A percentile compares a stretch with the other conserved stretches of the same genome.
These are phyloP conservation scores for Quillaja saponaria DNA, from an alignment of 306 rosid species.

Conservation along the genomic window DNA sequence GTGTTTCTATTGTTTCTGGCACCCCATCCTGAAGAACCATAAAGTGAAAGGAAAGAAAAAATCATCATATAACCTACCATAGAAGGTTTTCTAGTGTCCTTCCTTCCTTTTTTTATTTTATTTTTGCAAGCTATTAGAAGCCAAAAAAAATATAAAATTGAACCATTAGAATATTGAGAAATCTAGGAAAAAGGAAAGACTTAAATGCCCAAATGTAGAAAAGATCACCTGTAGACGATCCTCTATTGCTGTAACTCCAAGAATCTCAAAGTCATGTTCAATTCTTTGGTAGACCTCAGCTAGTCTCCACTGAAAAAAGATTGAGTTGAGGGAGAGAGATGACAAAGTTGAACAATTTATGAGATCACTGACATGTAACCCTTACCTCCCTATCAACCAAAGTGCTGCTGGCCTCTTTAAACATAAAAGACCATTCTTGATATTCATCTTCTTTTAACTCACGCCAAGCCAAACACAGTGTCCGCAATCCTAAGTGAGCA, in stretches of 20 bases:
- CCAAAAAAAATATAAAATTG: slow-evolving; percentile 4
- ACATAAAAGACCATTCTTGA: slow-evolving; percentile 85
- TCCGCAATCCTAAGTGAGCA: slow-evolving; percentile 90
- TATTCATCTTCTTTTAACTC: slow-evolving; percentile 81
- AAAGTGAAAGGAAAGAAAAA: slow-evolving; percentile 19
- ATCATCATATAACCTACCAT: not conserved
- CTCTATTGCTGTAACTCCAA: slow-evolving; percentile 97
- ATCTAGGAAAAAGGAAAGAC: slow-evolving; percentile 10
- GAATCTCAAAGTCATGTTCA: slow-evolving; percentile 86
- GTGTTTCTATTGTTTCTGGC: slow-evolving; percentile 88
- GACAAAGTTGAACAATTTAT: slow-evolving; percentile 1
- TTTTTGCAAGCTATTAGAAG: not conserved
- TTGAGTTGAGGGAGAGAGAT: slow-evolving; percentile 26
- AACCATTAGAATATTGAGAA: slow-evolving; percentile 17
- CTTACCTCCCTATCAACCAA: slow-evolving; percentile 96
- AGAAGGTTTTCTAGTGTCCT: not conserved
- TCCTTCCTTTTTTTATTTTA: not conserved
- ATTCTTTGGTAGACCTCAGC: slow-evolving; percentile 94
- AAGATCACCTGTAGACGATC: slow-evolving; percentile 90
- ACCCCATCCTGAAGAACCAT: slow-evolving; percentile 80
- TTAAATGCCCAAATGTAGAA: slow-evolving; percentile 23
- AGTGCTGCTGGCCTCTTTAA: slow-evolving; percentile 91
- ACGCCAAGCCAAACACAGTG: slow-evolving; percentile 92
- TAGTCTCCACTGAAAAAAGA: slow-evolving; percentile 84
- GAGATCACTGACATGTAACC: slow-evolving; percentile 31